Evolutionary conservation across 345 rosid species (phyloP), one percentile per base, ranked within the genome.

Genomic region (Geranium rotundifolium): DNA sequence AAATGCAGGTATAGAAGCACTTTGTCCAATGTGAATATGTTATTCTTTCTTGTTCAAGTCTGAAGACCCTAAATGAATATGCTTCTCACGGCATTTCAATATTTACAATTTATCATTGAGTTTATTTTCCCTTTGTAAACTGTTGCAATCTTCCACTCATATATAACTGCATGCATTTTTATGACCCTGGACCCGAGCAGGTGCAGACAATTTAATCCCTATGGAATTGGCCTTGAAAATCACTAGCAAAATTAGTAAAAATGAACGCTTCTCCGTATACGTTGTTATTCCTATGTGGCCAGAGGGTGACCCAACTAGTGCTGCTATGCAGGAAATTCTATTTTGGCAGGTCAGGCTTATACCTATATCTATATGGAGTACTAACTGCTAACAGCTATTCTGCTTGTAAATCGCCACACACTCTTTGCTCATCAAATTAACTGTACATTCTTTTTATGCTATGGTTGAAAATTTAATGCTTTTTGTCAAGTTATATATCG

Each of bases 231-330:
- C 93, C 15, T 63, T 86, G 79, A 86, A 86, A 73, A 76, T 87
- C 20, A 77, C 74, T 0, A 73, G 79, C 68, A 87, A 87, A 77
- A 82, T 87, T 34, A 74, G 69, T 4, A 80, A 73, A 54, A 68
- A 79, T 19, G 82, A 87, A 75, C 78, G 64, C 9, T 87, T 87
- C 57, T 58, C 82, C 0, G 90, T 79, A 23, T 82, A 82, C 68
- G 23, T 82, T 55, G 82, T 84, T 64, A 77, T 87, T 54, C 93
- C 86, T 0, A 79, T 84, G 88, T 87, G 86, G 86, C 88, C 93
- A 49, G 86, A 87, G 73, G 95, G 95, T 39, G 72, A 62, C 15
- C 88, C 95, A n/a, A 67, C 63, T 4, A 84, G 84, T 70, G 69
- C 84, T 56, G 52, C 85, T 5, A 81, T 84, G 64, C 88, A 87